Evolutionary conservation across 768 basidiomycete genomes (phyloP), one percentile per base, ranked within the genome.

Genomic region (Scleroderma bovista): DNA sequence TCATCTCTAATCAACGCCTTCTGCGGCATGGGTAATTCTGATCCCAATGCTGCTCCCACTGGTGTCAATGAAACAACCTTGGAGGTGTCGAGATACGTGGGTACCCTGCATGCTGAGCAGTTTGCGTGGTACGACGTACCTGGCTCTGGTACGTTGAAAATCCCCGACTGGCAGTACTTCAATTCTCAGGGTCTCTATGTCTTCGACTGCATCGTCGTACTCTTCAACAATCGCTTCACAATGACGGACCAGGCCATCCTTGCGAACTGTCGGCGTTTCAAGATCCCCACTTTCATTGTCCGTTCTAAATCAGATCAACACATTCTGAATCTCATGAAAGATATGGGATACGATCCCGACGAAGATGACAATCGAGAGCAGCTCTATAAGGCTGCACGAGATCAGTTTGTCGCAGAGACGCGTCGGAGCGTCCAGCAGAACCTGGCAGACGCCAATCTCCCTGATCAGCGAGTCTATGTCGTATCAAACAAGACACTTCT

Each of bases 91-190:
- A 55, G 62, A 29, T 65, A 59, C 49, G 56, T 55, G 22, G 60
- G 65, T 49, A 20, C 46, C 17, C 36, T 19, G 37, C 47, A 59
- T 6, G 40, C 46, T 39, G 40, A 47, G 26, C 56, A 48, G 7
- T 51, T 58, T 34, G 50, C 60, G 37, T 65, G 64, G 65, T 66
- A 59, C 34, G 64, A 66, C 36, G 49, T 66, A 23, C 65, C 64
- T 2, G 65, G 65, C 26, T 62, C 62, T n/a, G 61, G 61, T 16
- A 66, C 64, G 6, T 42, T 58, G 10, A 49, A 45, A 16, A 51
- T 58, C 24, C 55, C 59, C 32, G 59, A 58, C 33, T 63, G 60
- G 60, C 51, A 59, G 24, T 66, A 66, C 47, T 65, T 66, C 53
- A 62, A 64, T 32, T 47, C 58, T 10, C 59, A 65, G 36, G 62